phyloP scores from a whole-genome alignment of 768 basidiomycete genomes.

The Termitomyces sp. region DNA sequence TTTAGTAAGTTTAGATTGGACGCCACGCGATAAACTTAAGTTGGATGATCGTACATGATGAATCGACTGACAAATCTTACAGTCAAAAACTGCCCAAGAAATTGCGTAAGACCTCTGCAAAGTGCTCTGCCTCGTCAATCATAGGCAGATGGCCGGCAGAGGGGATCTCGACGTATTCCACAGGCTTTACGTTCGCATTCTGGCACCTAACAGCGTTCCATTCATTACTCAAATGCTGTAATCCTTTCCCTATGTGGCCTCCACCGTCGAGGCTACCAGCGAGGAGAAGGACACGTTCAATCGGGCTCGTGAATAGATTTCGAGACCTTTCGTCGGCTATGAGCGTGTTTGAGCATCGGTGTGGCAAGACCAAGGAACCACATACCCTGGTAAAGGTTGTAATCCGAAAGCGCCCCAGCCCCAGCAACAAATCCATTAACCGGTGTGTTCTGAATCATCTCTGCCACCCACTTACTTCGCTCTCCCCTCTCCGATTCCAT shows the following conservation, averaged over 20 bases:
- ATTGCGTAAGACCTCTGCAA: slow-evolving; percentile 27
- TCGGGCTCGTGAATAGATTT: slow-evolving; percentile 20
- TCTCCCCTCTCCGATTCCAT: slow-evolving; percentile 11
- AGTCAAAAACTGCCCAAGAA: slow-evolving; percentile 21
- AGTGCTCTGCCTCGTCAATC: slow-evolving; percentile 41
- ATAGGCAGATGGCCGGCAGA: slow-evolving; percentile 46
- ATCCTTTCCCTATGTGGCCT: slow-evolving; percentile 36
- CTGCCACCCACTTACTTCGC: slow-evolving; percentile 22
- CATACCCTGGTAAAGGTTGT: slow-evolving; percentile 29
- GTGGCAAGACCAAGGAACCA: neutral
- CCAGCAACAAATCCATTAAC: slow-evolving; percentile 41
- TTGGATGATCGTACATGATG: neutral
- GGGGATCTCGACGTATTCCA: slow-evolving; percentile 30
- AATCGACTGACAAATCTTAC: neutral
- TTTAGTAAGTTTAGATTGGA: too few species aligned
- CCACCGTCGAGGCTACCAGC: slow-evolving; percentile 44
- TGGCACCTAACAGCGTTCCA: slow-evolving; percentile 15
- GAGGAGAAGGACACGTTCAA: slow-evolving; percentile 34
- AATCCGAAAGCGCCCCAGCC: slow-evolving; percentile 38
- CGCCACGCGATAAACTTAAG: neutral
- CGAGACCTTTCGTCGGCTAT: slow-evolving; percentile 9
- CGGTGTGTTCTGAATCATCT: slow-evolving; percentile 34
- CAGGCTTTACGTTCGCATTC: slow-evolving; percentile 8
- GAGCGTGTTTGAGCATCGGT: neutral
- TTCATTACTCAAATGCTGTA: slow-evolving; percentile 26